Percentiles rank a stretch among this genome's conserved stretches.
Evolutionary conservation across 2,329 filamentous ascomycete genomes (phyloP).

Genomic region (Apiospora pterosperma): DNA sequence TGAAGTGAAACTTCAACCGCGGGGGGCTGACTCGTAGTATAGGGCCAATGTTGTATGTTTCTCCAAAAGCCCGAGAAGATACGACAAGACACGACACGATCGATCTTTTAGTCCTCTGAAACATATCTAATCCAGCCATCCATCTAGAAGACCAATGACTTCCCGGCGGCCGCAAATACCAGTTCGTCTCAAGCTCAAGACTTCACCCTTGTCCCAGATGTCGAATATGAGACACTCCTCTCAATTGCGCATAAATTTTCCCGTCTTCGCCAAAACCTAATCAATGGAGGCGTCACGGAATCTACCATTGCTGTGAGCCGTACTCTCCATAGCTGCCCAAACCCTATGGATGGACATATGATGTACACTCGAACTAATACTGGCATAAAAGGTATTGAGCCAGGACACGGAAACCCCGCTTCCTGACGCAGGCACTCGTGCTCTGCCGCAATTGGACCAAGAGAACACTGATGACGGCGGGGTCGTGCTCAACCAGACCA

Average conservation of each 20-base stretch:
- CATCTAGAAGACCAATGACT: constrained; percentile 15
- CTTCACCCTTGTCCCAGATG: constrained; percentile 52
- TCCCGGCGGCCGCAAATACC: constrained; percentile 14
- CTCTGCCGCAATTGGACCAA: background rate
- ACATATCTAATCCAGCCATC: background rate
- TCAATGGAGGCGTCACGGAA: constrained; percentile 44
- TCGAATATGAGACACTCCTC: constrained; percentile 60
- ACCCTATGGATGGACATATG: background rate
- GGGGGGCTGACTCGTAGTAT: constrained; percentile 13
- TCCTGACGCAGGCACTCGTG: background rate
- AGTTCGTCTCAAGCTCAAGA: constrained; percentile 30
- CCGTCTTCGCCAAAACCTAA: constrained; percentile 46
- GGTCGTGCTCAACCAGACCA: background rate
- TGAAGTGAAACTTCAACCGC: background rate
- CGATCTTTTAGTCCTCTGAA: constrained; percentile 11
- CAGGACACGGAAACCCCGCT: background rate
- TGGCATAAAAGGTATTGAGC: constrained; percentile 15
- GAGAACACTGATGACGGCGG: constrained; percentile 1
- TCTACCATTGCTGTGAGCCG: constrained; percentile 41
- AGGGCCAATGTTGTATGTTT: constrained; percentile 28
- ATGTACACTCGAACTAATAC: background rate
- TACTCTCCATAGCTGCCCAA: background rate
- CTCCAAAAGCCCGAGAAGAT: background rate
- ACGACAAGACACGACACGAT: background rate
- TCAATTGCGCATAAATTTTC: constrained; percentile 48